Base-by-base conservation (phyloP, 2,329 filamentous ascomycete genomes). In the Huntiella decipiens region DNA sequence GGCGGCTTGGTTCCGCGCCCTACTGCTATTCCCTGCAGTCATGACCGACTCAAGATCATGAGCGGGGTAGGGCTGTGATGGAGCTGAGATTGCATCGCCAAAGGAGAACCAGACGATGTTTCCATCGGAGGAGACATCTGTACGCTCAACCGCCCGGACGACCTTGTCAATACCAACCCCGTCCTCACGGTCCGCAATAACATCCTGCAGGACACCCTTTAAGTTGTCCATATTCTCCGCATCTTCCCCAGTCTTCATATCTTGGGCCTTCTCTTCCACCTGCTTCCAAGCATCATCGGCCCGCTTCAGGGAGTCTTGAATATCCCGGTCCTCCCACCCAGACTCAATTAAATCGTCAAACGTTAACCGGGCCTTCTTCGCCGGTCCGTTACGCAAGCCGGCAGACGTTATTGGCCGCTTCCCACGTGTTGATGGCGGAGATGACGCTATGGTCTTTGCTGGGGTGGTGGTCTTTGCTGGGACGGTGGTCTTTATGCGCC, bases 11-110 rank as follows among this genome's bases (percentile, higher is more conserved):
- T 28, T 28, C 22, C 22, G 22, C 6, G 22, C 2, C 22, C 6
- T 7, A 28, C 22, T 28, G 22, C 22, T 28, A 28, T 28, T 28
- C 7, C 22, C 22, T 4, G 22, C 22, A 28, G 6, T 28, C 22
- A 28, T 28, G 22, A 28, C 22, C 8, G 22, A 28, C 22, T 8
- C 1, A 28, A 28, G 22, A 28, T 28, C 22, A 3, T 28, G 22
- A 28, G 22, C 6, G 22, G 22, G 22, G 22, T 28, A 28, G 46
- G 79, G 69, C 50, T 82, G 73, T 0, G 80, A 74, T 10, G 85
- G 22, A 4, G 22, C 22, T 10, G 22, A 28, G 7, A 28, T 28
- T 2, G 6, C 22, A 38, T 41, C 39, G 31, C 28, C 35, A 15
- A 48, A 48, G 19, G 38, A 43, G 15, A 38, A 35, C 46, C 46